Evolutionary conservation across 148 eudicot species (phyloP).

Genomic region (Silene latifolia): DNA sequence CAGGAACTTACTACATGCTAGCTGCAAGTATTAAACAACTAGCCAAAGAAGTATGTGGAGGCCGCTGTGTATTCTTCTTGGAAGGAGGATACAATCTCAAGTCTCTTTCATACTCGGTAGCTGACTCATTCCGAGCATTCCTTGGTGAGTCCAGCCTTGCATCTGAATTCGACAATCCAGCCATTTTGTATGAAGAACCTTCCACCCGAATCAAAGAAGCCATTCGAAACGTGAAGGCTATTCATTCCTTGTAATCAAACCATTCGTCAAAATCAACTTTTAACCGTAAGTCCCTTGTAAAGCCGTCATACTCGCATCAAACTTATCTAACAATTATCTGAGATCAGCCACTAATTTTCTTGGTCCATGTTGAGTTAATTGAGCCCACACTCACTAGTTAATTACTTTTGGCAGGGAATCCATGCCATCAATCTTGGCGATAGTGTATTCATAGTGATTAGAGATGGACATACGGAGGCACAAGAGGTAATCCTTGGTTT

Average conservation of each 20-base stretch:
- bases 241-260: constrained; percentile 60
- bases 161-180: constrained; percentile 59
- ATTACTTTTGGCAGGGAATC: too few species aligned
- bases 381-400: too few species aligned
- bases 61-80: constrained; percentile 91
- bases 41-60: constrained; percentile 77
- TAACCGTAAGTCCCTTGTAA: background rate
- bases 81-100: constrained; percentile 94
- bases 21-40: constrained; percentile 68
- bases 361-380: too few species aligned
- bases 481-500: too few species aligned
- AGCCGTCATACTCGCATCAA: too few species aligned
- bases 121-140: constrained; percentile 83
- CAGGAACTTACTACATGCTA: constrained; percentile 94
- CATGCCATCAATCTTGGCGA: too few species aligned
- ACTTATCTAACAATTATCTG: too few species aligned
- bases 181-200: constrained; percentile 80
- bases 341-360: too few species aligned
- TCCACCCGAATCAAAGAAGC: constrained; percentile 65
- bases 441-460: too few species aligned
- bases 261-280: background rate
- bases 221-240: constrained; percentile 57
- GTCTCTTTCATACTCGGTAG: constrained; percentile 77
- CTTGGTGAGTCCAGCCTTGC: constrained; percentile 81
- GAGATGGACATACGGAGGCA: too few species aligned